Evolutionary conservation across 371 early-diverging fungal genomes (phyloP).

Genomic region (Saksenaea vasiformis): DNA sequence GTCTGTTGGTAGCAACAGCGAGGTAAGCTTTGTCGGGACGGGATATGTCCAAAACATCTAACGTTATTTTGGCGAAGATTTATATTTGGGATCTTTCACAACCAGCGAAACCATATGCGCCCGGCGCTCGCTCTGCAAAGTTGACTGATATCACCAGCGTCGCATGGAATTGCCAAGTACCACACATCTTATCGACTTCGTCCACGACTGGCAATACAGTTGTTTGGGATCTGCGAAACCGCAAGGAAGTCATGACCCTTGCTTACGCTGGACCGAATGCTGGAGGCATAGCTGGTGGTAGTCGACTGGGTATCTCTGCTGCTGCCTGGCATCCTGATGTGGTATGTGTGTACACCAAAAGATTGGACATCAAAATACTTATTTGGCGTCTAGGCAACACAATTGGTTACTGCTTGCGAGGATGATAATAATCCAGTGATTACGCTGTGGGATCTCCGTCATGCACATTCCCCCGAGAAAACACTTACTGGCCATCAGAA

Average conservation of each 20-base stretch:
- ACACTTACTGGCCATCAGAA: constrained; percentile 78
- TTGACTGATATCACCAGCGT: constrained; percentile 88
- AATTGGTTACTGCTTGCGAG: constrained; percentile 88
- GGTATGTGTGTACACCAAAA: constrained; percentile 46
- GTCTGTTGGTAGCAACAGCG: constrained; percentile 89
- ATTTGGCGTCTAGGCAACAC: constrained; percentile 71
- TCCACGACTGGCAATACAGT: constrained; percentile 91
- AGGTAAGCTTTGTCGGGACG: constrained; percentile 57
- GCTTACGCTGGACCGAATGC: constrained; percentile 58
- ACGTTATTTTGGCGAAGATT: constrained; percentile 45
- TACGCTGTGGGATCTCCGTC: constrained; percentile 92
- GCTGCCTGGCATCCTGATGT: constrained; percentile 94
- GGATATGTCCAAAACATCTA: neutral
- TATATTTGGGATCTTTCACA: constrained; percentile 94
- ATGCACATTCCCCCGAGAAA: constrained; percentile 89
- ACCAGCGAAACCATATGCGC: constrained; percentile 84
- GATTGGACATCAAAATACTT: neutral
- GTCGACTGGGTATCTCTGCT: constrained; percentile 76
- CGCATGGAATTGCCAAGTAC: constrained; percentile 93
- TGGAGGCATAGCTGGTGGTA: constrained; percentile 50
- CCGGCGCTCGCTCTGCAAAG: constrained; percentile 81
- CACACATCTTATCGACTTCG: constrained; percentile 92
- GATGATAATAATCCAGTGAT: constrained; percentile 89
- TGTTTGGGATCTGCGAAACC: constrained; percentile 92
- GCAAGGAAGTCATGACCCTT: constrained; percentile 85